These are phyloP conservation scores for Immersiporthe knoxdaviesiana DNA, from an alignment of 2,329 filamentous ascomycete species.

Conservation along the genomic window DNA sequence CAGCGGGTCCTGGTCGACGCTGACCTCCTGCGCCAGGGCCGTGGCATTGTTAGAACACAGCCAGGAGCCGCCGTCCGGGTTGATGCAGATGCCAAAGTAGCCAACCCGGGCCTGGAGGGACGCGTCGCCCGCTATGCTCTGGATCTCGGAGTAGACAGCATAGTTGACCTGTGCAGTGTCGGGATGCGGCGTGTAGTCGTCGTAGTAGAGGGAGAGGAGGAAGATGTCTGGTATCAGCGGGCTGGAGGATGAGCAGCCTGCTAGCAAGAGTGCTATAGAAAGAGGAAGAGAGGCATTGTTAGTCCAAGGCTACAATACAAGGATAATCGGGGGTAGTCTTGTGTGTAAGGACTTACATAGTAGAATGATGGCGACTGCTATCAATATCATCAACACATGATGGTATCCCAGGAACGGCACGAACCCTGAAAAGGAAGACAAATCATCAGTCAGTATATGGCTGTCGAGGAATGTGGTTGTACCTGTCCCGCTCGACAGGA, in stretches of 20 bases:
- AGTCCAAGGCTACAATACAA: too few species aligned
- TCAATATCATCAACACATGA: conserved; percentile 96
- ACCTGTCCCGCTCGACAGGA: conserved; percentile 13
- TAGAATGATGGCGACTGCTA: conserved; percentile 90
- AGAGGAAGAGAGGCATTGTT: conserved; percentile 28
- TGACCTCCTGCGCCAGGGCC: conserved; percentile 84
- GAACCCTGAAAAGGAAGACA: conserved; percentile 51
- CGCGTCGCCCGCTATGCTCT: conserved; percentile 85
- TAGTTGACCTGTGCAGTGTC: conserved; percentile 90
- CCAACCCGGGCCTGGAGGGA: conserved; percentile 88
- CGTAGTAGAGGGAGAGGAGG: conserved; percentile 96
- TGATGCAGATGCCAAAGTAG: conserved; percentile 97
- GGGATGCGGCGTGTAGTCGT: conserved; percentile 80
- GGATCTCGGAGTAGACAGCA: conserved; percentile 80
- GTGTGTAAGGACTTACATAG: conserved; percentile 67
- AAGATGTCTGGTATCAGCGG: conserved; percentile 95
- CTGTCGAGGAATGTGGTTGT: conserved; percentile 4
- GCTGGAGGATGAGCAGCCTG: conserved; percentile 95
- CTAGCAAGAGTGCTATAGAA: conserved; percentile 77
- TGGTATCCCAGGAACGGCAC: conserved; percentile 73
- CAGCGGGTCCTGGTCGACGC: conserved; percentile 89
- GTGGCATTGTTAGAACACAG: conserved; percentile 98
- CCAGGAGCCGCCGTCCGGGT: conserved; percentile 86
- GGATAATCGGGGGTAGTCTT: not conserved
- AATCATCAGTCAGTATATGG: not conserved